Evolutionary conservation across 2,329 filamentous ascomycete species (phyloP), one percentile per base, ranked within the genome.

Genomic region (Drechmeria coniospora): DNA sequence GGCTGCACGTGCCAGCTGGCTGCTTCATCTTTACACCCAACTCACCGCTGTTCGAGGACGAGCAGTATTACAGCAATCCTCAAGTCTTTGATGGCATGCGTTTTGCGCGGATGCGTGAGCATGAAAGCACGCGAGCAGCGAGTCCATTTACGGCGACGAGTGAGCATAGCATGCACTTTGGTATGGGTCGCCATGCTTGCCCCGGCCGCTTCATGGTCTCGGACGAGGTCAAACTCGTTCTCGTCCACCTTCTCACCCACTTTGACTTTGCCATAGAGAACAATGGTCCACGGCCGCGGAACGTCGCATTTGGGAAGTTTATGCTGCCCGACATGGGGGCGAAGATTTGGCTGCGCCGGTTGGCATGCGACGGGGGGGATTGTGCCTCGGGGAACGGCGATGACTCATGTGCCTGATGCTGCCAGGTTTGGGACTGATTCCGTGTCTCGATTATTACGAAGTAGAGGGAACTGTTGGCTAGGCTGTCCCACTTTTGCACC

Each of bases 161-260:
- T 18, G 31, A 35, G 15, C 15, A 31, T 3, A 37, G 35, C 31
- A 35, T 37, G 35, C 29, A 35, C 23, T 37, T 37, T 22, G 35
- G 35, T 10, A 27, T 27, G 4, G 35, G 35, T 4, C 30, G 31
- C 11, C 31, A 37, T 16, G 31, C 33, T 11, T 37, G 35, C 18
- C 35, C 35, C 5, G 35, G 35, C 7, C 14, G 35, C 19, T 35
- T 33, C 23, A 32, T 37, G 31, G 35, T 28, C 11, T 32, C 33
- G 11, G 33, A 35, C 21, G 33, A 37, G 29, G 31, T 35, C 15
- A 37, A 37, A 25, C 14, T 35, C 6, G 27, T 31, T 16, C 13
- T 37, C 21, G 24, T 37, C 5, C 27, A 33, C 19, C 25, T 37
- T 2, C 21, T 37, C 17, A n/a, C 23, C 9, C 27, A 35, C n/a